Conservation (phyloP, 1,284 basidiomycete genomes). For the Cryptococcus jaspeensis region DNA sequence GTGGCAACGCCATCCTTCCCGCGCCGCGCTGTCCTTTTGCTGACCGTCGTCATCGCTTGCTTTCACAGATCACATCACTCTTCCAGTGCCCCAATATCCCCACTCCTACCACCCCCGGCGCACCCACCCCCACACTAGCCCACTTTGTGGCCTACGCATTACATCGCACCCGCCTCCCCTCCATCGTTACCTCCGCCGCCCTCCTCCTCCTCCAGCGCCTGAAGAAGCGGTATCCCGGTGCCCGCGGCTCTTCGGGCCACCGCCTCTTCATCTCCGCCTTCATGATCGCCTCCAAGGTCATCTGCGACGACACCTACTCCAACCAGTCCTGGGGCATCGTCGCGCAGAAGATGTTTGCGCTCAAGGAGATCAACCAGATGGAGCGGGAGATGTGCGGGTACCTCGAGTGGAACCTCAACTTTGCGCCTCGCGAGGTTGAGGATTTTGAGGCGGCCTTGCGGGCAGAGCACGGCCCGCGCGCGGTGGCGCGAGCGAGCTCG, state of each 20-base stretch:
- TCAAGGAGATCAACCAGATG: constrained; percentile 94
- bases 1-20: not conserved
- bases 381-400: constrained; percentile 91
- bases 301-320: constrained; percentile 93
- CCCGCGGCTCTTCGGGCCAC: constrained; percentile 86
- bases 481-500: constrained; percentile 20
- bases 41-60: not conserved
- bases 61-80: constrained; percentile 52
- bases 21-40: constrained; percentile 8
- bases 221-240: constrained; percentile 87
- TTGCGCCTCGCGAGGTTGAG: constrained; percentile 40
- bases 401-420: constrained; percentile 78
- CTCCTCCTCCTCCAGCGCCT: constrained; percentile 81
- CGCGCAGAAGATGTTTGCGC: constrained; percentile 83
- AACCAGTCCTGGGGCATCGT: constrained; percentile 96
- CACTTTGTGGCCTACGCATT: constrained; percentile 86
- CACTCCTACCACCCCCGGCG: constrained; percentile 37
- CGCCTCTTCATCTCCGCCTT: constrained; percentile 87
- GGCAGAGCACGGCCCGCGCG: constrained; percentile 40
- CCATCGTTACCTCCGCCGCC: constrained; percentile 78
- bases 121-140: constrained; percentile 61
- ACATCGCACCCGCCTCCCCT: constrained; percentile 79
- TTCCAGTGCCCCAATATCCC: constrained; percentile 53
- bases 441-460: constrained; percentile 42
- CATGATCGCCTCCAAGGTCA: constrained; percentile 70